Evolutionary conservation across 2,329 filamentous ascomycete genomes (phyloP), one percentile per base, ranked within the genome.

Genomic region (Trichoderma asperellum): DNA sequence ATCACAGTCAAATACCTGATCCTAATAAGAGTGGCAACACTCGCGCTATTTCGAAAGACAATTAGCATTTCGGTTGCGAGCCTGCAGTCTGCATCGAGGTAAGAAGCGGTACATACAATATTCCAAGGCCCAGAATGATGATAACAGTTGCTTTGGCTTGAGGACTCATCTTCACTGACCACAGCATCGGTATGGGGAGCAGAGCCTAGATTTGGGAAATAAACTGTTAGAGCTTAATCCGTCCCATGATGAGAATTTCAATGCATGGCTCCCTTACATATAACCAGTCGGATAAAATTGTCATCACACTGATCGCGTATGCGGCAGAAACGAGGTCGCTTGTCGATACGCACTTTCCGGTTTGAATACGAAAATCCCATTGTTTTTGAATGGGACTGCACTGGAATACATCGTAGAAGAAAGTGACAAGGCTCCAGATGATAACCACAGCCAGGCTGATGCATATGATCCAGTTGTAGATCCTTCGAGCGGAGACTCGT

Each of bases 401-500:
- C 72, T 87, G 84, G 70, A 85, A 83, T 6, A 84, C 73, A 66
- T 86, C 81, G 83, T 83, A 87, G 72, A 86, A 81, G 75, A 86
- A 85, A 63, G 85, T 79, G 14, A 79, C 81, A 21, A 81, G 73
- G 52, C 81, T 84, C 81, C 82, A 85, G 52, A 85, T 74, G 16
- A 78, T 74, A 67, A 88, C 80, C 40, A 87, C 74, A 47, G 79
- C 73, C 56, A 87, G 76, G 70, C 83, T 84, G 58, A 77, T 73
- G 71, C 80, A 80, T 6, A 88, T 80, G 43, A 83, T 83, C 74
- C 81, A 85, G 27, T 79, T 83, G 73, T 87, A 88, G 24, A 81
- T 74, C 58, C 77, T 81, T 53, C 81, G 77, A 4, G 81, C 79
- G 1, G 84, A 82, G 18, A 87, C 77, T 6, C 84, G 80, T 21